Conservation (phyloP, 2,329 filamentous ascomycete genomes). For the Thermothelomyces thermophilus region DNA sequence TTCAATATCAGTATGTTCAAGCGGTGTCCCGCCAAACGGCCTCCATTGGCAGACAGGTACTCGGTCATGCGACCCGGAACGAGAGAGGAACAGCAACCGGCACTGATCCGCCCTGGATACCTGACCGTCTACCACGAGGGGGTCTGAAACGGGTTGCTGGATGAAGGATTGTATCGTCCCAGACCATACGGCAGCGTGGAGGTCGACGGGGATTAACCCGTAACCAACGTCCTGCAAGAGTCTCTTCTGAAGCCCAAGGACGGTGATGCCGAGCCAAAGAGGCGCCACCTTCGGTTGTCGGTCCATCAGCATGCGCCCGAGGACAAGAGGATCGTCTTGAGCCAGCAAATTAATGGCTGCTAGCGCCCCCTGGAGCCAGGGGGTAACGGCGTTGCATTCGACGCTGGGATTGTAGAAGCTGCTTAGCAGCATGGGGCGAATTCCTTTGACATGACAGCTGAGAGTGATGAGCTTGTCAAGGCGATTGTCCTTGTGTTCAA, state of each 20-base stretch:
- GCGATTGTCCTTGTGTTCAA: neutral
- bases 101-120: slow-evolving; percentile 28
- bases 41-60: slow-evolving; percentile 27
- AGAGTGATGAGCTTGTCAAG: slow-evolving; percentile 24
- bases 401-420: slow-evolving; percentile 27
- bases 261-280: slow-evolving; percentile 27
- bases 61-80: slow-evolving; percentile 20
- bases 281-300: slow-evolving; percentile 22
- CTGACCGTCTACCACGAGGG: slow-evolving; percentile 7
- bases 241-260: slow-evolving; percentile 18
- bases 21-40: slow-evolving; percentile 27
- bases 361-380: slow-evolving; percentile 28
- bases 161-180: slow-evolving; percentile 27
- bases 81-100: slow-evolving; percentile 27
- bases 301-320: slow-evolving; percentile 27
- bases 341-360: slow-evolving; percentile 22
- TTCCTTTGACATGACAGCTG: slow-evolving; percentile 14
- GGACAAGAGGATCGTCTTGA: slow-evolving; percentile 3
- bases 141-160: slow-evolving; percentile 22
- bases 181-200: slow-evolving; percentile 27
- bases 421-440: slow-evolving; percentile 25
- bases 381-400: slow-evolving; percentile 27
- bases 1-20: slow-evolving; percentile 27
- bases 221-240: slow-evolving; percentile 21
- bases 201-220: slow-evolving; percentile 26